Base-by-base conservation (phyloP, 2,329 filamentous ascomycete species). In the Calonectria pseudoreteaudii region DNA sequence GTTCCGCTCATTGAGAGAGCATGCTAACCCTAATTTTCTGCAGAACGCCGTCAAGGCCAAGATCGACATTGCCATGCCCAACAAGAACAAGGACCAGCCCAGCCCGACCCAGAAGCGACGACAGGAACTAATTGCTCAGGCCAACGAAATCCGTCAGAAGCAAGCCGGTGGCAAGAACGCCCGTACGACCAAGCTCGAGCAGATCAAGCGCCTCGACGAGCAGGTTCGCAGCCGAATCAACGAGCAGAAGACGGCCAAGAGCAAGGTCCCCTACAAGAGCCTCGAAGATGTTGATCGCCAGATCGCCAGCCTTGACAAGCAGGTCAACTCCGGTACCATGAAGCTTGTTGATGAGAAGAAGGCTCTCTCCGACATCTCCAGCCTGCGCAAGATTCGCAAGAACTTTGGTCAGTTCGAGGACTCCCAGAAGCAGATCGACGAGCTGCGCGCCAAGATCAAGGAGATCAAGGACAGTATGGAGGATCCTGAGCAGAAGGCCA, bases 291-390 rank as follows among this genome's bases (percentile, higher is more conserved):
- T 99, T 77, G 95, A 98, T 84, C 89, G 90, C 76, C 92, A 97
- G 86, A 97, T 98, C 80, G 90, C 91, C 74, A 89, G 89, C 67
- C 92, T 98, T 68, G 94, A 98, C 78, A 93, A 93, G 86, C 91
- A 96, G 84, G 95, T 98, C 80, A 94, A 98, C 84, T 91, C 92
- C 44, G 96, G 96, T 77, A 94, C 91, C 84, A 96, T 99, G 94
- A 98, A 96, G 87, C 89, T 99, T 66, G 97, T 98, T 14, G 97
- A 99, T 81, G 97, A 98, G 91, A 97, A 95, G 90, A 98, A 98
- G 91, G 93, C 95, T 11, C 90, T 98, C 26, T 87, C 91, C 66
- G 95, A 98, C 81, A 93, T 98, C 80, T 94, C 94, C 64, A 93
- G 88, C 84, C 88, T 98, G 78, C 93, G 94, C 85, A 98, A 97